Evolutionary conservation across 441 rosid genomes (phyloP).

Genomic region (Rhodomyrtus psidioides): DNA sequence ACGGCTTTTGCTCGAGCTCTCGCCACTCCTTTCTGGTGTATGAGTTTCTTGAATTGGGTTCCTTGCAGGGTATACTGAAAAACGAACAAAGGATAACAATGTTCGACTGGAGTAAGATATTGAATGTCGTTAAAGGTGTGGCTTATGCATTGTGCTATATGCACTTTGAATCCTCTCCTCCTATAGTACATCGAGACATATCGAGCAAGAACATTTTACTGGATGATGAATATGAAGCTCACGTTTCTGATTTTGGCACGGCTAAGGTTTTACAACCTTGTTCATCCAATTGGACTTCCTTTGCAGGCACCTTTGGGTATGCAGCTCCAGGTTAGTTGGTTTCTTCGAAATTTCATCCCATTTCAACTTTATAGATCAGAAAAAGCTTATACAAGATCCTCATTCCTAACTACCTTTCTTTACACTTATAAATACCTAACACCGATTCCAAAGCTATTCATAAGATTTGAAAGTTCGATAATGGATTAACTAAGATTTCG

Average conservation of each 20-base stretch:
- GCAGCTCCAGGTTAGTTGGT: constrained; percentile 18
- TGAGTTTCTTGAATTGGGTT: constrained; percentile 18
- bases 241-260: constrained; percentile 14
- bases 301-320: constrained; percentile 28
- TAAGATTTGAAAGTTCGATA: constrained; percentile 5
- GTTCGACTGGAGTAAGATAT: constrained; percentile 17
- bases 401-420: too few relatives aligned
- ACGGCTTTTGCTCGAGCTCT: constrained; percentile 22
- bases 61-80: background rate
- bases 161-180: constrained; percentile 24
- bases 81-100: background rate
- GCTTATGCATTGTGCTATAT: constrained; percentile 26
- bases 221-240: constrained; percentile 14
- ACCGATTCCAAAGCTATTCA: too few relatives aligned
- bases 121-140: constrained; percentile 14
- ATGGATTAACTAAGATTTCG: too few relatives aligned
- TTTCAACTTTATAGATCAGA: background rate
- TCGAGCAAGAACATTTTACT: constrained; percentile 17
- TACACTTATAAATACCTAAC: background rate
- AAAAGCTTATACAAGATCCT: too few relatives aligned
- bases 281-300: constrained; percentile 14
- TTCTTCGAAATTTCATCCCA: background rate
- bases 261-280: constrained; percentile 18
- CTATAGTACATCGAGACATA: constrained; percentile 24
- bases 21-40: constrained; percentile 19